Evolutionary conservation across 441 rosid species (phyloP), one percentile per base, ranked within the genome.

Genomic region (Erodium texanum): DNA sequence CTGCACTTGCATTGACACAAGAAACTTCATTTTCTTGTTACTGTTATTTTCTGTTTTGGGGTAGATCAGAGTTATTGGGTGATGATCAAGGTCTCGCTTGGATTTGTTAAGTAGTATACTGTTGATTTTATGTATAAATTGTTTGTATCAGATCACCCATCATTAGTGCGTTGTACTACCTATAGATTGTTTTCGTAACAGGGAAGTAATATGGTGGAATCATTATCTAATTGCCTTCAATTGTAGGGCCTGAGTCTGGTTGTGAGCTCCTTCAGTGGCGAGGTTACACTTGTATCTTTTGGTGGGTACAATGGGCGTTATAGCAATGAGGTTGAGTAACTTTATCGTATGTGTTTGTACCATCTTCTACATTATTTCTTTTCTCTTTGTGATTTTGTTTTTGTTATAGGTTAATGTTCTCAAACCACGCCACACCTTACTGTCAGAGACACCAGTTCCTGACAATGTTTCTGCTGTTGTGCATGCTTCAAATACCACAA

Each of bases 251-350:
- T 90, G 82, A 90, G 93, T 84, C 79, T 92, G 78, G 88, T 81
- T 48, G 84, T 87, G 69, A 85, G 93, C 75, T 86, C 98, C 73
- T 80, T 77, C 67, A 80, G 70, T 65, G 95, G 97, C 18, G 96
- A 95, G 79, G 96, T 89, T 80, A 70, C 92, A 65, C 82, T 95
- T 62, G 81, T 92, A 67, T 79, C 96, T 52, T 95, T 95, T 82
- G 93, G 92, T 67, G 99, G 99, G 75, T 95, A 95, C 71, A 87
- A 95, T 77, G 96, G 99, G 32, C 98, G 80, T 68, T 95, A 95
- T 73, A 95, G 81, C 85, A 87, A 74, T 74, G 97, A 92, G 87
- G 99, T 95, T 65, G 67, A 71, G 22, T 77, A 64, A 27, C 68
- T 70, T 71, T 64, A 34, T 50, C 62, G 23, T 45, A 20, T 58